Percentiles rank a stretch among this genome's conserved stretches.
Evolutionary conservation across 441 rosid genomes (phyloP).

Genomic region (Lepidium campestre): DNA sequence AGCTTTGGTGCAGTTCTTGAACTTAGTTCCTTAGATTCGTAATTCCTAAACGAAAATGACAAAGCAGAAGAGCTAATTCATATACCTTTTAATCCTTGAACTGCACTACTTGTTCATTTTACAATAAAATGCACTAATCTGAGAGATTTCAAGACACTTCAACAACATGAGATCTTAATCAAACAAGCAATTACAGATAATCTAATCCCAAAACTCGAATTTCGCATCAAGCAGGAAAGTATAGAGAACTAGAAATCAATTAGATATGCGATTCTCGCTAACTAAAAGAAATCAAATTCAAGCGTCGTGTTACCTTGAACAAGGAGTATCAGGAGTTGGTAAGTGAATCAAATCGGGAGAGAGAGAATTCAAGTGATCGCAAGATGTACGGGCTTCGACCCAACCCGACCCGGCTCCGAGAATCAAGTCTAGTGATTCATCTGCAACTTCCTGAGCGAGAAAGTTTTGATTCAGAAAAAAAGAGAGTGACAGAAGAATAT

Average conservation of each 20-base stretch:
- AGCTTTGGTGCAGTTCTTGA: not conserved
- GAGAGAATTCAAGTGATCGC: conserved; percentile 62
- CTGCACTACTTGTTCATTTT: not conserved
- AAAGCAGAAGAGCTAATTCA: too few relatives aligned
- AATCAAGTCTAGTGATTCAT: conserved; percentile 35
- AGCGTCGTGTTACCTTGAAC: conserved; percentile 38
- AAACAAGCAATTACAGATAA: not conserved
- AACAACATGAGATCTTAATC: not conserved
- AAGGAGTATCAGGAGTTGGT: conserved; percentile 63
- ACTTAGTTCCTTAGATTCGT: not conserved
- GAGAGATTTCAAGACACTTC: not conserved
- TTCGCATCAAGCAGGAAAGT: not conserved
- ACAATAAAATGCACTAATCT: not conserved
- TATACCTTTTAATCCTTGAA: too few relatives aligned
- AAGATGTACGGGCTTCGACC: conserved; percentile 79
- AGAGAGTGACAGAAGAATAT: not conserved
- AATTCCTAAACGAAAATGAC: too few relatives aligned
- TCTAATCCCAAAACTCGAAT: not conserved
- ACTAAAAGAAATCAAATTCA: not conserved
- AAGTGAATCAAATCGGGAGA: conserved; percentile 62
- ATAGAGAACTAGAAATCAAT: not conserved
- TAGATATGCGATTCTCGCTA: not conserved
- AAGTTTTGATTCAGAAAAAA: not conserved
- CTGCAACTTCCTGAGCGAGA: conserved; percentile 20
- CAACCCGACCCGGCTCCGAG: conserved; percentile 78